Percentiles rank a stretch among this genome's conserved stretches.
Conservation (phyloP, 2,329 filamentous ascomycete genomes). For the Cladosporium sp. region DNA sequence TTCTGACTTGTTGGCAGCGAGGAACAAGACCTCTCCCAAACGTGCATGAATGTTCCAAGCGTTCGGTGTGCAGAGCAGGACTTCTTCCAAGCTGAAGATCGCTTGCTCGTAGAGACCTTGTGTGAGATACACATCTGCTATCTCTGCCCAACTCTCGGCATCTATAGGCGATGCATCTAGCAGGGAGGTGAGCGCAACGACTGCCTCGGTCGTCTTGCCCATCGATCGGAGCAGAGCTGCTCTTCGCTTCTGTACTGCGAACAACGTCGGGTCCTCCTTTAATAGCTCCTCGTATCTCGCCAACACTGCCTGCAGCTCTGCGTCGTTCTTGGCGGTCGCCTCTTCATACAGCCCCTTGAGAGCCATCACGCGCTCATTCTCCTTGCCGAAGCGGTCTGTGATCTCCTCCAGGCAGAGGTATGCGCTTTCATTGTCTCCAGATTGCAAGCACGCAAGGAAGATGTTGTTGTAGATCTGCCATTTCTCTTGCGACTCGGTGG, state of each 20-base stretch:
- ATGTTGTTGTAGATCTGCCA: constrained; percentile 89
- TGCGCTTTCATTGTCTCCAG: constrained; percentile 78
- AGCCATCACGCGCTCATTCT: constrained; percentile 84
- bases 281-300: constrained; percentile 77
- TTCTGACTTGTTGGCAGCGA: constrained; percentile 52
- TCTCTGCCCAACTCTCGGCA: constrained; percentile 88
- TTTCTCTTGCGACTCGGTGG: constrained; percentile 70
- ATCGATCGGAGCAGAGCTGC: constrained; percentile 77
- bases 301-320: constrained; percentile 68
- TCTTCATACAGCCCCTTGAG: constrained; percentile 82
- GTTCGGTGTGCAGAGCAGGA: constrained; percentile 81
- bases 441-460: constrained; percentile 77
- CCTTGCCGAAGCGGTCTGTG: constrained; percentile 74
- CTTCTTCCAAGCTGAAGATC: constrained; percentile 86
- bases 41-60: constrained; percentile 96
- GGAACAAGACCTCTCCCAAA: constrained; percentile 78
- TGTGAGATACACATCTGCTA: constrained; percentile 80
- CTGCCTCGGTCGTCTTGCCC: constrained; percentile 69
- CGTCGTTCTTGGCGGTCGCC: constrained; percentile 68
- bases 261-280: constrained; percentile 71
- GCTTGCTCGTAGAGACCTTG: constrained; percentile 80
- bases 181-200: constrained; percentile 70
- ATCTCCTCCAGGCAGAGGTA: constrained; percentile 73
- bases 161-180: constrained; percentile 86
- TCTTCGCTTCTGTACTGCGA: constrained; percentile 81